Evolutionary conservation across 768 basidiomycete genomes (phyloP).

Genomic region (Panus rudis): DNA sequence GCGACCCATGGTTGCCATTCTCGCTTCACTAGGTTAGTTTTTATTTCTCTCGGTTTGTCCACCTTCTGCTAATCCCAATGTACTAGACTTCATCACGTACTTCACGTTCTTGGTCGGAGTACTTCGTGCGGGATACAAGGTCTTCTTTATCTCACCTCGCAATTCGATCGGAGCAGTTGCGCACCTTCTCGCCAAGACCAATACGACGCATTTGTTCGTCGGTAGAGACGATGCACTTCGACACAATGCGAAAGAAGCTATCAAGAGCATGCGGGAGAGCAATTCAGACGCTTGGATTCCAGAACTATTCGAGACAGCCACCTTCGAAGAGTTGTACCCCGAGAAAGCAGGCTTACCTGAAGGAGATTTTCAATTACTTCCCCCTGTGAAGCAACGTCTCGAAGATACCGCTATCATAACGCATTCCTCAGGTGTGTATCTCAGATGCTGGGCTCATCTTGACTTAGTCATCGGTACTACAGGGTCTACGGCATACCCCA

Average conservation of each 20-base stretch:
- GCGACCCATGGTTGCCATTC: background rate
- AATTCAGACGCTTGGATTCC: too few species aligned
- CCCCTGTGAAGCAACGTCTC: background rate
- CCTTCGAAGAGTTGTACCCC: background rate
- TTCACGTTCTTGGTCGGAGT: slow-evolving; percentile 1
- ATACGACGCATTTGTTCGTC: slow-evolving; percentile 20
- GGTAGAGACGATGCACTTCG: slow-evolving; percentile 18
- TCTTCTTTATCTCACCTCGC: slow-evolving; percentile 17
- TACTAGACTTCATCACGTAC: slow-evolving; percentile 5
- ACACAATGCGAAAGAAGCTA: slow-evolving; percentile 12
- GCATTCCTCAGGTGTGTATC: slow-evolving; percentile 12
- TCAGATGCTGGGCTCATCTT: background rate
- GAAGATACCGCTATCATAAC: slow-evolving; percentile 5
- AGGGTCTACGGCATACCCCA: slow-evolving; percentile 13
- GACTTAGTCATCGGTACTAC: background rate
- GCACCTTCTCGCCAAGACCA: slow-evolving; percentile 19
- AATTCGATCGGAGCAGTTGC: slow-evolving; percentile 21
- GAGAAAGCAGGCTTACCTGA: slow-evolving; percentile 7
- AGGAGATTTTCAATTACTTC: slow-evolving; percentile 7
- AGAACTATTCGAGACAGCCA: too few species aligned
- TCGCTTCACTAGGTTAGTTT: slow-evolving; percentile 1
- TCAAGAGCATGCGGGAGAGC: too few species aligned
- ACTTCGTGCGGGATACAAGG: background rate
- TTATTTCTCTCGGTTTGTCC: background rate
- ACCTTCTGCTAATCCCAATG: background rate